Conservation (phyloP, 176 grass and related monocot species). For the Ensete ventricosum region DNA sequence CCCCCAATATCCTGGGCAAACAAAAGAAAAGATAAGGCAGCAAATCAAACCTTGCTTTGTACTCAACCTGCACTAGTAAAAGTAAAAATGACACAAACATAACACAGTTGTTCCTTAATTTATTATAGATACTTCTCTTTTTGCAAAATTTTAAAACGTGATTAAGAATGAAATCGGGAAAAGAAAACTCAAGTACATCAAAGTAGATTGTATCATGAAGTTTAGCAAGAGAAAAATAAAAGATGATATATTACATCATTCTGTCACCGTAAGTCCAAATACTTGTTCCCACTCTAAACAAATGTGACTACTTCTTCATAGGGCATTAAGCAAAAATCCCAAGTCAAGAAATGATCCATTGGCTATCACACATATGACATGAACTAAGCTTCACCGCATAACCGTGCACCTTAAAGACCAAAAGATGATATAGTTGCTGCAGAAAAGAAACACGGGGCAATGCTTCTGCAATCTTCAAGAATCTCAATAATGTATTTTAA, state of each 20-base stretch:
- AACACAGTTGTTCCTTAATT: background rate
- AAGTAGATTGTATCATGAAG: background rate
- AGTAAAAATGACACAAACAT: constrained; percentile 9
- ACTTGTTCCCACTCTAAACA: background rate
- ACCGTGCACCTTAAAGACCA: background rate
- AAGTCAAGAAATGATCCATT: background rate
- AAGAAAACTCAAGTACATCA: background rate
- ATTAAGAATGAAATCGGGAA: background rate
- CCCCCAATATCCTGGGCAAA: constrained; percentile 95
- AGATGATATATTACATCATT: background rate
- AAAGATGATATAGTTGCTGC: background rate
- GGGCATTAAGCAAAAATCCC: background rate
- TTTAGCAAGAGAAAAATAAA: background rate
- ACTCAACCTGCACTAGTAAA: background rate
- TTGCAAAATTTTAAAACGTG: background rate
- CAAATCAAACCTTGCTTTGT: background rate
- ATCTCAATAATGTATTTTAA: background rate
- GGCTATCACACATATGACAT: background rate
- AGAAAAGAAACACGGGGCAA: background rate
- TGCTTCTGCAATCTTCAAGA: background rate
- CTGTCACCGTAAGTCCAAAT: background rate
- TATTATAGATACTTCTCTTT: too few species aligned
- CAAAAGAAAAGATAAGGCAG: constrained; percentile 10
- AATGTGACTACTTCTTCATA: background rate
- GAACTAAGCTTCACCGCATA: background rate